Evolutionary conservation across 768 basidiomycete species (phyloP).

Genomic region (Mycena chlorophos): DNA sequence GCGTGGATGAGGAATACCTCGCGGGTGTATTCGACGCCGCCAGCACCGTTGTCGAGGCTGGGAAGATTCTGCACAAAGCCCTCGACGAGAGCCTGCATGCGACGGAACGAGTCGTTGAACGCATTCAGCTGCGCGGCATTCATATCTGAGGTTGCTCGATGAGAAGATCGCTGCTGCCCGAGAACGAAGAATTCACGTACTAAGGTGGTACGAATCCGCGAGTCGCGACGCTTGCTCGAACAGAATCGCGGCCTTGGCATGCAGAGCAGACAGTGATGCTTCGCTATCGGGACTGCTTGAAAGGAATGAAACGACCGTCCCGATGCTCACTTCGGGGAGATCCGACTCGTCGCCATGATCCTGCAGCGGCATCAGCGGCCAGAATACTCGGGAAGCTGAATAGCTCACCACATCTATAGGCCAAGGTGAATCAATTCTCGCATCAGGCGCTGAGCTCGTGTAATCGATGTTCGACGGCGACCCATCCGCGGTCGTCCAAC

Average conservation of each 20-base stretch:
- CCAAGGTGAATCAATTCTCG: slow-evolving; percentile 43
- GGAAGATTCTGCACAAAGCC: slow-evolving; percentile 14
- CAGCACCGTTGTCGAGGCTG: background rate
- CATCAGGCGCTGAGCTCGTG: slow-evolving; percentile 20
- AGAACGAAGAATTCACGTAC: background rate
- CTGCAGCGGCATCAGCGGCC: slow-evolving; percentile 3
- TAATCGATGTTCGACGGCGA: slow-evolving; percentile 34
- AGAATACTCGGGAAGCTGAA: background rate
- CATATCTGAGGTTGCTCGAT: slow-evolving; percentile 18
- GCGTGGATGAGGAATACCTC: slow-evolving; percentile 27
- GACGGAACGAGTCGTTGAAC: slow-evolving; percentile 26
- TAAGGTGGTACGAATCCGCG: background rate
- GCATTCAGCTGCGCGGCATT: slow-evolving; percentile 20
- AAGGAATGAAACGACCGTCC: slow-evolving; percentile 12
- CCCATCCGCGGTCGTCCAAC: slow-evolving; percentile 32
- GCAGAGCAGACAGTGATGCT: background rate
- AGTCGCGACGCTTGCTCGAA: slow-evolving; percentile 1
- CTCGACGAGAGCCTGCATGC: slow-evolving; percentile 30
- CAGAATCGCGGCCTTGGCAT: background rate
- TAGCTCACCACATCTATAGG: slow-evolving; percentile 29
- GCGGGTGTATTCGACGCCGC: slow-evolving; percentile 3
- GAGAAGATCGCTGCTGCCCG: background rate
- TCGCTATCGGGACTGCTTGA: background rate
- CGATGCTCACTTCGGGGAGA: slow-evolving; percentile 6
- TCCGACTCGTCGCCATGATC: slow-evolving; percentile 17